Base-by-base conservation (phyloP, 768 basidiomycete genomes). In the Hypholoma fasciculare region DNA sequence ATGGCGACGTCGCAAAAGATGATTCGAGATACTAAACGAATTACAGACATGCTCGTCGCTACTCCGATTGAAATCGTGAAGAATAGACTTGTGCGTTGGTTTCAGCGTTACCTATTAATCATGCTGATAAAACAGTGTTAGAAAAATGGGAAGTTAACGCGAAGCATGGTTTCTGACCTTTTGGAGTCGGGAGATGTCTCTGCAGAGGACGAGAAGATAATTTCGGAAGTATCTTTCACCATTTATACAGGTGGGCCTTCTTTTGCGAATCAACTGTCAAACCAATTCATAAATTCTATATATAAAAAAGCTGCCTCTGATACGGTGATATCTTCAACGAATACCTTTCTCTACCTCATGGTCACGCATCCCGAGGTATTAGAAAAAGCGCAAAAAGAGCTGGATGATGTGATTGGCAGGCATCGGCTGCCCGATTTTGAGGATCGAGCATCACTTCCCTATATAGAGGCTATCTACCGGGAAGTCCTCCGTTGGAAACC, bases 331-430 rank as follows among this genome's bases (percentile, higher is more conserved):
- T 60, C 61, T n/a, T 52, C 59, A 0, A 67, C 63, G 11, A 40
- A 42, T 1, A 44, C 57, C 2, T 66, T 76, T 59, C 49, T 76
- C 40, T 66, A 74, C 13, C 63, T 65, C 9, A 68, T 76, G 67
- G 58, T 69, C 2, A 53, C 59, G 3, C 56, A 74, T 54, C 75
- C 76, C 0, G 66, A 74, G 0, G 61, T 69, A 0, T 72, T 73
- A 55, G 54, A 49, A n/a, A 70, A 69, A 55, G 75, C 72, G 2
- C 75, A 73, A 54, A 64, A 40, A 2, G 75, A 77, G 52, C 65
- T 77, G 11, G 74, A 77, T 55, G 51, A 60, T 0, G 67, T 74
- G 2, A 54, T 75, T 13, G 76, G 76, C 0, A 30, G 26, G 3
- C 61, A 68, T 8, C 68, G 74, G 1, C 61, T 76, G 2, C 72